These are phyloP conservation scores for cucumber (Cucumis sativus) DNA, from an alignment of 306 rosid genomes.

Conservation along the genomic window Cucumber_9930_V3 NC_026659.2:30733501-30734000, in stretches of 20 bases:
- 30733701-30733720: too few relatives aligned
- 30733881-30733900: background rate
- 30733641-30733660: too few relatives aligned
- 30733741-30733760: background rate
- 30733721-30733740: background rate
- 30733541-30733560: too few relatives aligned
- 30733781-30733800: background rate
- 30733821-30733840: background rate
- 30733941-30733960: background rate
- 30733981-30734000: background rate
- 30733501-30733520: background rate
- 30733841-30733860: background rate
- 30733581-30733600: too few relatives aligned
- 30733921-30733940: background rate
- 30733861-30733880: background rate
- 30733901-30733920: background rate
- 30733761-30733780: background rate
- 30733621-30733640: too few relatives aligned
- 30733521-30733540: background rate
- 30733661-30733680: too few relatives aligned
- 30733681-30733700: too few relatives aligned
- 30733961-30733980: background rate
- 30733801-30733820: background rate
- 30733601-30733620: too few relatives aligned
- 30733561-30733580: too few relatives aligned